These are phyloP conservation scores for Brettanomyces custersianus DNA, from an alignment of 805 yeast species.

Conservation along the genomic window DNA sequence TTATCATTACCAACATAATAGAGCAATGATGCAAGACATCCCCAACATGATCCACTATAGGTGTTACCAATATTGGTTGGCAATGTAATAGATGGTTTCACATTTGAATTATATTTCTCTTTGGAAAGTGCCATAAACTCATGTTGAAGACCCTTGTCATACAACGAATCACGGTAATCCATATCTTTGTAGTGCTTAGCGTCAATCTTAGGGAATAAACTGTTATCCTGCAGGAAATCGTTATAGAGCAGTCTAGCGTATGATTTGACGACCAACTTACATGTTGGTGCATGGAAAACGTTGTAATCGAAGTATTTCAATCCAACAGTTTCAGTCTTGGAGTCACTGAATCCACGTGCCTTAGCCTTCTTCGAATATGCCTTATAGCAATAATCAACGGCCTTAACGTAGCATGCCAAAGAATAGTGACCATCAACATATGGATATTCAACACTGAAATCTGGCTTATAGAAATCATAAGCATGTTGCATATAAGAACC, in stretches of 20 bases:
- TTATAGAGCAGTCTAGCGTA: conserved; percentile 87
- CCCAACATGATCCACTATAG: conserved; percentile 92
- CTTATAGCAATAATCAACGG: conserved; percentile 80
- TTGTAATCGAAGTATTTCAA: conserved; percentile 78
- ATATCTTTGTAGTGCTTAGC: conserved; percentile 36
- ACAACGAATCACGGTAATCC: conserved; percentile 68
- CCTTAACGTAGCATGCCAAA: conserved; percentile 85
- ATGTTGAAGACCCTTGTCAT: conserved; percentile 79
- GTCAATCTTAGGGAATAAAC: conserved; percentile 49
- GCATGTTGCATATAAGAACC: conserved; percentile 96
- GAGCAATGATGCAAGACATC: conserved; percentile 75
- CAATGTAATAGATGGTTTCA: conserved; percentile 70
- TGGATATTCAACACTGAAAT: conserved; percentile 93
- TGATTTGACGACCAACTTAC: conserved; percentile 88
- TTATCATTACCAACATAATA: conserved; percentile 64
- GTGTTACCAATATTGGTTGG: conserved; percentile 98
- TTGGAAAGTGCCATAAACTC: conserved; percentile 72
- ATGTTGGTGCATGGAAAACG: conserved; percentile 97
- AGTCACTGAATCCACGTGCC: conserved; percentile 36
- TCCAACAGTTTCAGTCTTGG: conserved; percentile 48
- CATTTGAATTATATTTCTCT: conserved; percentile 55
- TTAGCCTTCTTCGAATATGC: conserved; percentile 71
- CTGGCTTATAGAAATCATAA: conserved; percentile 97
- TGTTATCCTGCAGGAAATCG: conserved; percentile 71
- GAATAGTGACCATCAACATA: conserved; percentile 97